These are phyloP conservation scores for Malus hybrid DNA, from an alignment of 331 rosid genomes.

Conservation along the genomic window DNA sequence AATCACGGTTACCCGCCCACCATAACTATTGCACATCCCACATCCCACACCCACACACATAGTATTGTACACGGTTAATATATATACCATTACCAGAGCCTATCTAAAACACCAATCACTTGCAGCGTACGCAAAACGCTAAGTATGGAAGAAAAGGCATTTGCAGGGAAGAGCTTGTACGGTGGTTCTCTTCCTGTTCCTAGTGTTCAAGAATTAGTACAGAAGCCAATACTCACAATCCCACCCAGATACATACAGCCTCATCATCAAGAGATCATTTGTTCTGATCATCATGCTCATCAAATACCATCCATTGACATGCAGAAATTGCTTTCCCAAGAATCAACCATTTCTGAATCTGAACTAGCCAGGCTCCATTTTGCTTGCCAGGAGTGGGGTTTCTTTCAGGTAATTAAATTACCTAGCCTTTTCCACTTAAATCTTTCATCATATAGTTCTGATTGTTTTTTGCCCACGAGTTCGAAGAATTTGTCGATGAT, in stretches of 20 bases:
- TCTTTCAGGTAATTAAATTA: too few relatives aligned
- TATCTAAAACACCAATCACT: neutral
- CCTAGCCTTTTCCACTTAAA: neutral
- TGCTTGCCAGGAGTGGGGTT: slow-evolving; percentile 13
- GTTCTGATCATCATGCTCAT: neutral
- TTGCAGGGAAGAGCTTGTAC: neutral
- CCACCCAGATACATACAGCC: slow-evolving; percentile 18
- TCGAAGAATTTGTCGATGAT: too few relatives aligned
- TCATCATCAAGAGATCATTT: neutral
- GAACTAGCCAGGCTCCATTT: slow-evolving; percentile 12
- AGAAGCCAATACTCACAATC: neutral
- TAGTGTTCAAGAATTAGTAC: slow-evolving; percentile 18
- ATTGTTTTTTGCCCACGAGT: too few relatives aligned
- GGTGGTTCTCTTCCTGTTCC: slow-evolving; percentile 19
- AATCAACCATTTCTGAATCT: neutral
- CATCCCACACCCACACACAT: too few relatives aligned
- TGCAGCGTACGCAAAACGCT: neutral
- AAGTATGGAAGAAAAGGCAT: neutral
- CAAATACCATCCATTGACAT: slow-evolving; percentile 14
- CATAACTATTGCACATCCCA: too few relatives aligned
- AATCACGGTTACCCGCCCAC: too few relatives aligned
- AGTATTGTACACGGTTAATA: too few relatives aligned
- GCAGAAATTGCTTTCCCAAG: neutral
- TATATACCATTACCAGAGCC: neutral
- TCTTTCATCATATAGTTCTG: too few relatives aligned